A percentile compares a stretch with the other conserved stretches of the same genome.
Conservation (phyloP, 257 asterid species). For the Penstemon barbatus region DNA sequence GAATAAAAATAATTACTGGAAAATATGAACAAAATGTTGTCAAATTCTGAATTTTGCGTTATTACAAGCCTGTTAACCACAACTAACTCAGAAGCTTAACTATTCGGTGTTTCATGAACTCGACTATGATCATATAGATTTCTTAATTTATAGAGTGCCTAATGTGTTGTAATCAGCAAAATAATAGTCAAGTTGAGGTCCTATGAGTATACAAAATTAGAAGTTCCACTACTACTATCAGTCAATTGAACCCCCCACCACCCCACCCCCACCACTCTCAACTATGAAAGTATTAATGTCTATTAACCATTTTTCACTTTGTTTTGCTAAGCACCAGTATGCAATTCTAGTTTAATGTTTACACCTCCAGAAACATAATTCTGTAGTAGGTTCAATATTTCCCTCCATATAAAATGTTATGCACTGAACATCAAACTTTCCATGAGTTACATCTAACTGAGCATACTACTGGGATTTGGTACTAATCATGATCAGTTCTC, state of each 20-base stretch:
- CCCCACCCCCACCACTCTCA: background rate
- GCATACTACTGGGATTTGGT: background rate
- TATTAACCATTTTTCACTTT: background rate
- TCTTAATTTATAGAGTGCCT: too few relatives aligned
- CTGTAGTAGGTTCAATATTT: slow-evolving; percentile 3
- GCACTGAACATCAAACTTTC: background rate
- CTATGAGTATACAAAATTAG: too few relatives aligned
- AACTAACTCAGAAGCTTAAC: too few relatives aligned
- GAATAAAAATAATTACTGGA: too few relatives aligned
- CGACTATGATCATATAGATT: too few relatives aligned
- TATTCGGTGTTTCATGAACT: too few relatives aligned
- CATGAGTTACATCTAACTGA: background rate
- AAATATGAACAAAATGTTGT: too few relatives aligned
- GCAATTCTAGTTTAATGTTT: background rate
- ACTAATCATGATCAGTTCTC: background rate
- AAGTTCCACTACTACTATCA: too few relatives aligned
- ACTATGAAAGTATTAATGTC: slow-evolving; percentile 3
- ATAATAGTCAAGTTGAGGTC: background rate
- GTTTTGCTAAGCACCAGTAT: slow-evolving; percentile 12
- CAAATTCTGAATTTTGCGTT: too few relatives aligned
- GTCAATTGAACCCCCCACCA: too few relatives aligned
- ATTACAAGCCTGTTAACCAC: too few relatives aligned
- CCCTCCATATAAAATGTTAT: background rate
- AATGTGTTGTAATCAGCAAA: too few relatives aligned
- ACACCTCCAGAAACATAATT: background rate